A percentile compares a stretch with the other conserved stretches of the same genome.
Evolutionary conservation across 768 basidiomycete genomes (phyloP).

Genomic region (Austroboletus eburneus): DNA sequence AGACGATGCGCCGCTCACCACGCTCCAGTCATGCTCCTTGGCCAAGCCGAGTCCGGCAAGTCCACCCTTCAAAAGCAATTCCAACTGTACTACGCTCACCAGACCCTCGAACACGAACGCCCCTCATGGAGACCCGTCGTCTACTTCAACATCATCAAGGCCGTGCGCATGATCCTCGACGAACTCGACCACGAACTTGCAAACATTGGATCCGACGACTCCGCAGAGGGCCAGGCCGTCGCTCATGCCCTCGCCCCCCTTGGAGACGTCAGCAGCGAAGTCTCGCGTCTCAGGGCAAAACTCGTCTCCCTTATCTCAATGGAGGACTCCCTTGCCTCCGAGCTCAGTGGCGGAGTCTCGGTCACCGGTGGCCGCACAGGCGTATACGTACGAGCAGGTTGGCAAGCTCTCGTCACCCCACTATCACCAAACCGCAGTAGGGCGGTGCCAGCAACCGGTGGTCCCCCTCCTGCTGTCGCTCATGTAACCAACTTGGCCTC

Average conservation of each 20-base stretch:
- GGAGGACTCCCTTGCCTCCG: conserved; percentile 64
- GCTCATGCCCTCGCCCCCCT: conserved; percentile 30
- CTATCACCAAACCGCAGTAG: conserved; percentile 39
- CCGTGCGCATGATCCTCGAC: conserved; percentile 67
- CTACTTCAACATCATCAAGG: conserved; percentile 81
- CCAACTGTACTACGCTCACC: conserved; percentile 73
- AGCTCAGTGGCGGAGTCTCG: conserved; percentile 62
- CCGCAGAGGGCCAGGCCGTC: conserved; percentile 30
- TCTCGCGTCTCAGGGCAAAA: conserved; percentile 49
- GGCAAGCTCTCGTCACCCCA: conserved; percentile 57
- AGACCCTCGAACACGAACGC: conserved; percentile 64
- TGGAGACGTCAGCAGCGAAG: conserved; percentile 39
- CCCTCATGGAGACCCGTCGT: conserved; percentile 76
- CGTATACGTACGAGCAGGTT: conserved; percentile 67
- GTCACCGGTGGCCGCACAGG: conserved; percentile 57
- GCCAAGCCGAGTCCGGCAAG: conserved; percentile 80
- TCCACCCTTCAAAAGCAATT: conserved; percentile 85
- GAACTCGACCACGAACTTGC: conserved; percentile 61
- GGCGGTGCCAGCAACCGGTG: conserved; percentile 35
- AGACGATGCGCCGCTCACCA: not conserved
- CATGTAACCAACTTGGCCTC: conserved; percentile 52
- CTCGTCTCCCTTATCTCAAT: conserved; percentile 62
- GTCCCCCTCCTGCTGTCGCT: conserved; percentile 27
- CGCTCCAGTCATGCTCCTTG: conserved; percentile 61
- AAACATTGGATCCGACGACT: conserved; percentile 24